These are phyloP conservation scores for Aspergillus intermedius DNA, from an alignment of 2,329 filamentous ascomycete genomes.

Conservation along the genomic window DNA sequence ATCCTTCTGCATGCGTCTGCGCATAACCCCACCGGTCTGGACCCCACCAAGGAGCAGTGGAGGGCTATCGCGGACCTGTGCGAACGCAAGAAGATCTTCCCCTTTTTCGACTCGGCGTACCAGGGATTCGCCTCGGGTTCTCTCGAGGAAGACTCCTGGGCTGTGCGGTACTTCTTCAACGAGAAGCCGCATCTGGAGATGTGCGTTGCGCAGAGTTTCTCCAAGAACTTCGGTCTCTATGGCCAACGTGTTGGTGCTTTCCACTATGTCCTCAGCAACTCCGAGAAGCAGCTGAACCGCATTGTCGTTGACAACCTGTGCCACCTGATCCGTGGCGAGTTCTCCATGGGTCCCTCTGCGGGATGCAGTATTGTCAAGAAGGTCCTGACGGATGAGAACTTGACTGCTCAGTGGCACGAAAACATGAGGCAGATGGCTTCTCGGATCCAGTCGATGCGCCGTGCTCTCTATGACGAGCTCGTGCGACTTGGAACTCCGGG, in stretches of 20 bases:
- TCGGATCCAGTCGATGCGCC: constrained; percentile 86
- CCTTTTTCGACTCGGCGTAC: constrained; percentile 97
- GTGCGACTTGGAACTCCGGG: constrained; percentile 80
- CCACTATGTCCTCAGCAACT: constrained; percentile 51
- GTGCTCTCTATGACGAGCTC: constrained; percentile 68
- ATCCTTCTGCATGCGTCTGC: constrained; percentile 91
- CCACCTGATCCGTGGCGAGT: constrained; percentile 35
- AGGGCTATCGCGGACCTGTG: constrained; percentile 74
- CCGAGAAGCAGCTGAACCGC: constrained; percentile 21
- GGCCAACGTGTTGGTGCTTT: constrained; percentile 92
- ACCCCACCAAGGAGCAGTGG: constrained; percentile 90
- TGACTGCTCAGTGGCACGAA: constrained; percentile 84
- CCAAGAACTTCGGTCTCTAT: constrained; percentile 72
- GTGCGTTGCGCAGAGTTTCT: constrained; percentile 54
- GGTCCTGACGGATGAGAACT: constrained; percentile 67
- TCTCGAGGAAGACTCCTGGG: constrained; percentile 74
- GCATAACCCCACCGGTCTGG: constrained; percentile 95
- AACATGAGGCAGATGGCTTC: constrained; percentile 89
- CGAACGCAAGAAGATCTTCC: constrained; percentile 76
- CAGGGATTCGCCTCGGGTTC: constrained; percentile 95
- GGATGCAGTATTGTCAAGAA: constrained; percentile 78
- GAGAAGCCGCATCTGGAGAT: constrained; percentile 64
- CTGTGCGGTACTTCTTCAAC: constrained; percentile 84
- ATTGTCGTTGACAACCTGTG: constrained; percentile 33
- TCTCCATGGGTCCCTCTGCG: constrained; percentile 62